These are phyloP conservation scores for Colletotrichum tofieldiae DNA, from an alignment of 2,329 filamentous ascomycete genomes.

Conservation along the genomic window DNA sequence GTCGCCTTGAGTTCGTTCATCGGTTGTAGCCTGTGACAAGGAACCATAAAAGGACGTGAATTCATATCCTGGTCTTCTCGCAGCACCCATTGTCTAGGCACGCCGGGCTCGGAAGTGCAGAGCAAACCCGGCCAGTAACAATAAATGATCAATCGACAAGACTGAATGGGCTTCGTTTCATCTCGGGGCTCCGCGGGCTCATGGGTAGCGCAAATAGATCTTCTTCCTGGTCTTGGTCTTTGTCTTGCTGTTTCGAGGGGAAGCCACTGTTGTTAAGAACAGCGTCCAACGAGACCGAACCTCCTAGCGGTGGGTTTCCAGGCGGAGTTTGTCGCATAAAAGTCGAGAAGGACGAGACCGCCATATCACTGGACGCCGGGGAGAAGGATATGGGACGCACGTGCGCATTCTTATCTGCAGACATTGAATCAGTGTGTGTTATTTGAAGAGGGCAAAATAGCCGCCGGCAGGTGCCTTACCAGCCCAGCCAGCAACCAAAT, in stretches of 20 bases:
- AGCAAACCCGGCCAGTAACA: too few species aligned
- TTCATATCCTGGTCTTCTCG: background rate
- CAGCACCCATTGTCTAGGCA: background rate
- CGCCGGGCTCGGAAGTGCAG: background rate
- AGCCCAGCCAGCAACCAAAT: constrained; percentile 69
- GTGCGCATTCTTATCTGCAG: constrained; percentile 27
- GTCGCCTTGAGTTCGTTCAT: background rate
- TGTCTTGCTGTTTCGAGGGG: constrained; percentile 52
- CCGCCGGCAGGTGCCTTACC: constrained; percentile 59
- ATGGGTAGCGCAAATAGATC: constrained; percentile 90
- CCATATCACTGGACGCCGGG: constrained; percentile 52
- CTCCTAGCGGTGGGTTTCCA: constrained; percentile 23
- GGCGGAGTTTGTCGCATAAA: constrained; percentile 45
- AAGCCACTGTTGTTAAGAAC: constrained; percentile 54
- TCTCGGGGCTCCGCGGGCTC: constrained; percentile 88
- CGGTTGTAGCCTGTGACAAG: background rate
- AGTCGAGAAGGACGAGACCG: constrained; percentile 54
- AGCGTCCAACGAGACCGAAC: constrained; percentile 57
- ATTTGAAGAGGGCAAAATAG: background rate
- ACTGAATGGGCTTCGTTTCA: constrained; percentile 86
- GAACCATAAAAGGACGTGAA: background rate
- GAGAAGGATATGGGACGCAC: constrained; percentile 54
- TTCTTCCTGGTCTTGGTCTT: constrained; percentile 77
- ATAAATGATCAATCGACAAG: constrained; percentile 47
- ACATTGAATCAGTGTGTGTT: background rate